Conservation (phyloP, 1,284 basidiomycete genomes). For the Leccinum laetum region DNA sequence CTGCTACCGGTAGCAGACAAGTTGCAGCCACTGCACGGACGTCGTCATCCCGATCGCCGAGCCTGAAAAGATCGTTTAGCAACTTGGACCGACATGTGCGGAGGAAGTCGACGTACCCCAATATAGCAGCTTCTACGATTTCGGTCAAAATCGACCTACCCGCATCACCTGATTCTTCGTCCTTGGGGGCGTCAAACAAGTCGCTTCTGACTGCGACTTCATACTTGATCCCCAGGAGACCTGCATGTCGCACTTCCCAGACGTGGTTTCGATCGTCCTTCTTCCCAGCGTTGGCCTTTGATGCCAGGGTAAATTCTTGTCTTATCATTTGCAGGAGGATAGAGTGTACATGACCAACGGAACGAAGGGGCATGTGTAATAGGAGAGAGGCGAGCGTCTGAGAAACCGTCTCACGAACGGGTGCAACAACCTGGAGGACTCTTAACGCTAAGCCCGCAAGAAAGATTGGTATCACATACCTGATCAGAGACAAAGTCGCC, state of each 20-base stretch:
- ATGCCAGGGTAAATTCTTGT: conserved; percentile 67
- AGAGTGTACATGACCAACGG: conserved; percentile 79
- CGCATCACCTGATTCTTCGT: conserved; percentile 32
- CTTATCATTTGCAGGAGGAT: conserved; percentile 93
- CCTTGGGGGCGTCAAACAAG: conserved; percentile 57
- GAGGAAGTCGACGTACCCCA: conserved; percentile 62
- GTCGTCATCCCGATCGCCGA: conserved; percentile 94
- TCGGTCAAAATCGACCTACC: conserved; percentile 65
- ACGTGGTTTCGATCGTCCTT: conserved; percentile 65
- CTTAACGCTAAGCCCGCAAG: conserved; percentile 1
- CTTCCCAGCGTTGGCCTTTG: conserved; percentile 39
- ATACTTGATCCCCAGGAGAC: conserved; percentile 95
- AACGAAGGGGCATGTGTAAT: conserved; percentile 80
- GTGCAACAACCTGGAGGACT: conserved; percentile 78
- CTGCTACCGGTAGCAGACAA: conserved; percentile 85
- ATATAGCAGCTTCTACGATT: conserved; percentile 84
- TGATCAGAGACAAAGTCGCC: conserved; percentile 98
- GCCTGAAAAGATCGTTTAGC: conserved; percentile 44
- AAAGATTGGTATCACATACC: conserved; percentile 33
- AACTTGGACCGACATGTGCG: conserved; percentile 2
- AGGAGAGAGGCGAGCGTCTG: conserved; percentile 93
- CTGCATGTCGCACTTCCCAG: conserved; percentile 98
- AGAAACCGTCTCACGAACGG: conserved; percentile 95
- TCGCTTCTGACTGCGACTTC: conserved; percentile 93
- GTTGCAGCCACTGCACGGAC: conserved; percentile 96